phyloP scores from a whole-genome alignment of 331 rosid species.

The Acacia concinna region DNA sequence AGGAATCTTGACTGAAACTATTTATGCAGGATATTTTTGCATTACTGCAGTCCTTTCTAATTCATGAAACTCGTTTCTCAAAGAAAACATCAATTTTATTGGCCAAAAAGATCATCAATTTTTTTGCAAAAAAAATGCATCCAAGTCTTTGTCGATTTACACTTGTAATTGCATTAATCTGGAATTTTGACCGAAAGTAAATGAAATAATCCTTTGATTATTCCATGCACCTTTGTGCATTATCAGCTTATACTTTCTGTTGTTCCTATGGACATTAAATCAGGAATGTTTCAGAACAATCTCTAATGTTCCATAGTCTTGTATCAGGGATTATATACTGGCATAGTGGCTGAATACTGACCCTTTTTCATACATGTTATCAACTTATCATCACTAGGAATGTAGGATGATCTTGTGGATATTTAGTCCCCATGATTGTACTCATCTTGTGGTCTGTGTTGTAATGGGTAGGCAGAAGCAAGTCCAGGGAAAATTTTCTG shows the following conservation, averaged over 20 bases:
- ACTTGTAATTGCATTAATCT: not conserved
- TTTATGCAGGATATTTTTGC: not conserved
- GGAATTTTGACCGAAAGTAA: not conserved
- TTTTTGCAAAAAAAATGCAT: not conserved
- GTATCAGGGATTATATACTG: not conserved
- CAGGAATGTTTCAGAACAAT: not conserved
- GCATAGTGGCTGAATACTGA: not conserved
- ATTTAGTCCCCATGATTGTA: not conserved
- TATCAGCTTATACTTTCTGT: not conserved
- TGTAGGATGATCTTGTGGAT: not conserved
- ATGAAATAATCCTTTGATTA: not conserved
- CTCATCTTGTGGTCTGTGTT: not conserved
- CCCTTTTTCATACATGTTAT: not conserved
- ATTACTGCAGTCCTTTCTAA: conserved; percentile 11
- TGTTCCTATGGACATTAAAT: not conserved
- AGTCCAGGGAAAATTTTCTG: not conserved
- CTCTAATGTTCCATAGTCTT: not conserved
- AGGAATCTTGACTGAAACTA: conserved; percentile 3
- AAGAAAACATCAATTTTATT: not conserved
- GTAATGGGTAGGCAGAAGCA: not conserved
- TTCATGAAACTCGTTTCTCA: not conserved
- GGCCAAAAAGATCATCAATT: not conserved
- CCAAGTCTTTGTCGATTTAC: not conserved
- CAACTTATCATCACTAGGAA: not conserved
- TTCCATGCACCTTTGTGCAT: not conserved